Evolutionary conservation across 345 rosid genomes (phyloP), one percentile per base, ranked within the genome.

Genomic region (Hibiscus trionum): DNA sequence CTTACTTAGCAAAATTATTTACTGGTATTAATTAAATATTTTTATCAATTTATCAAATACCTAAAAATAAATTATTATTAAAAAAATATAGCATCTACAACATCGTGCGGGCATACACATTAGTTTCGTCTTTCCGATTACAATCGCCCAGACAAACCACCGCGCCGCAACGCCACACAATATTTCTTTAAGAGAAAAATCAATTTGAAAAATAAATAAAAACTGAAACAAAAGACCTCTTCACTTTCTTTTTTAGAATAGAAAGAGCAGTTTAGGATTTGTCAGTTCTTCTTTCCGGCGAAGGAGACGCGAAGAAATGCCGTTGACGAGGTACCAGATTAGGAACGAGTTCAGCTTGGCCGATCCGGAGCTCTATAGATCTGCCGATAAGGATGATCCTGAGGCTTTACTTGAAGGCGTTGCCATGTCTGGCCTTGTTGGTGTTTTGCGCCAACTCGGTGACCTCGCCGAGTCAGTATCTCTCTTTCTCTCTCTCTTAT

Each of bases 361-460:
- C 78, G 97, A 92, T 87, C 94, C 99, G 76, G 98, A 91, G 85
- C 86, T 91, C 69, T 88, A 89, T 72, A 85, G 80, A 81, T 81
- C 88, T n/a, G 95, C 96, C 29, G 93, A 89, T 73, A 96, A 77
- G 63, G 99, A 91, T 84, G 99, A 96, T 84, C 96, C 99, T 5
- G 98, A 96, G 69, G 96, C 96, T 73, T 84, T 96, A 4, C 86
- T 96, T 14, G 99, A 96, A 82, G 96, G 93, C 11, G 97, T 96
- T 70, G 91, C 98, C 75, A 96, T 96, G 99, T 92, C 97, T 76
- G 98, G 91, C 31, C 98, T 96, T 37, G 97, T 93, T 70, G 99
- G 98, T 59, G 75, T 96, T 61, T 77, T 96, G 78, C 99, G 99
- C 83, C 99, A 96, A 84, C 99, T 96, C 70, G 99, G 99, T 59